phyloP scores from a whole-genome alignment of 768 basidiomycete genomes.

The Solioccasus polychromus region DNA sequence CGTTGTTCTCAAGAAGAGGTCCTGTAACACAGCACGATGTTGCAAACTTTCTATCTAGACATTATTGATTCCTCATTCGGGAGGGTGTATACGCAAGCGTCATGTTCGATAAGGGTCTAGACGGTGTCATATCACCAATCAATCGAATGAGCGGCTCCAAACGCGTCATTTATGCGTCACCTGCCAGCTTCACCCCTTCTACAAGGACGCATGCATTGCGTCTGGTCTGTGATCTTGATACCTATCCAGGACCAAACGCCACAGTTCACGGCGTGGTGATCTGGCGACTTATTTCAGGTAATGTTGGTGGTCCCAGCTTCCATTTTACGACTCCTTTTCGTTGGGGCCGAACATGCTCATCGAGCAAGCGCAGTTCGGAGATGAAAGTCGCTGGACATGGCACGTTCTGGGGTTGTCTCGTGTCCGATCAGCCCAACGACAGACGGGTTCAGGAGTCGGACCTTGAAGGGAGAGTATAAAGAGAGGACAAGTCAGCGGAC shows the following conservation, averaged over 20 bases:
- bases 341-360: constrained; percentile 1
- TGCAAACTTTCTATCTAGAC: constrained; percentile 19
- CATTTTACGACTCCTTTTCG: constrained; percentile 12
- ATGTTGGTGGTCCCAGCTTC: constrained; percentile 13
- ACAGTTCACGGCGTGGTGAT: constrained; percentile 11
- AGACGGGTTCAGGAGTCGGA: constrained; percentile 13
- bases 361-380: constrained; percentile 15
- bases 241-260: not conserved
- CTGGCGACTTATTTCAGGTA: constrained; percentile 3
- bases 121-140: too few species aligned
- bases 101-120: constrained; percentile 1
- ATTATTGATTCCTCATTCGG: constrained; percentile 7
- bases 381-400: constrained; percentile 12
- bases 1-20: constrained; percentile 5
- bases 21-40: constrained; percentile 6
- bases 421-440: constrained; percentile 6
- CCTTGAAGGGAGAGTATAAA: constrained; percentile 26
- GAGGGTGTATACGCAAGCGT: not conserved
- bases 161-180: constrained; percentile 1
- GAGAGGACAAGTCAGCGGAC: constrained; percentile 7
- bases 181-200: not conserved
- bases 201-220: not conserved
- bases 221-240: not conserved
- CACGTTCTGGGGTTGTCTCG: constrained; percentile 28
- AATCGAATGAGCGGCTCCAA: not conserved